These are phyloP conservation scores for Dactylellina sp. DNA, from an alignment of 2,329 filamentous ascomycete genomes.

Conservation along the genomic window DNA sequence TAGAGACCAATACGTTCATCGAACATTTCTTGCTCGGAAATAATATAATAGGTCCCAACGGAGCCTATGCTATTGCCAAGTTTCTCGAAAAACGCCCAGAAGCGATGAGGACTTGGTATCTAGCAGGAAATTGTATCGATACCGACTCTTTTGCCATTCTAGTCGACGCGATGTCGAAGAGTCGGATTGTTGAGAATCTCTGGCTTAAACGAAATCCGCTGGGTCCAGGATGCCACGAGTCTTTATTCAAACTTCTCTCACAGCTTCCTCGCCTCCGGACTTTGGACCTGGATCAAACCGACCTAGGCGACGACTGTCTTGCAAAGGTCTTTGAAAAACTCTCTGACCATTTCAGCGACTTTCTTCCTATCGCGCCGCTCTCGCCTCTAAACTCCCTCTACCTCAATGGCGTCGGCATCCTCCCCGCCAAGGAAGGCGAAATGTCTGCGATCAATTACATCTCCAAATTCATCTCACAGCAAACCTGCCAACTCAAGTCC, in stretches of 20 bases:
- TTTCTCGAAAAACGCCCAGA: constrained; percentile 67
- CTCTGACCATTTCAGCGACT: constrained; percentile 61
- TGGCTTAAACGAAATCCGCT: constrained; percentile 71
- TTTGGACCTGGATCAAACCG: constrained; percentile 69
- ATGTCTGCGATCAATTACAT: constrained; percentile 48
- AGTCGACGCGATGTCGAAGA: constrained; percentile 66
- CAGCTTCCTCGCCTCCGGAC: constrained; percentile 66
- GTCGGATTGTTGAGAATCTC: constrained; percentile 66
- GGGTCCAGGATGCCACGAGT: constrained; percentile 63
- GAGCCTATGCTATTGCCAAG: constrained; percentile 66
- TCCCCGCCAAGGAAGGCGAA: constrained; percentile 43
- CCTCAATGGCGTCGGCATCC: constrained; percentile 48
- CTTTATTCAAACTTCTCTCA: constrained; percentile 66
- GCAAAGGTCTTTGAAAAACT: constrained; percentile 65
- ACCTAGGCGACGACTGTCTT: constrained; percentile 67
- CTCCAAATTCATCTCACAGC: constrained; percentile 49
- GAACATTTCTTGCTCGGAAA: constrained; percentile 70
- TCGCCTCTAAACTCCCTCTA: constrained; percentile 50
- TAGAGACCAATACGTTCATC: constrained; percentile 67
- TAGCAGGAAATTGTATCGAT: constrained; percentile 70
- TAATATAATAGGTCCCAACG: constrained; percentile 69
- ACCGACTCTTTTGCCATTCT: constrained; percentile 64
- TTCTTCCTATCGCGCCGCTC: constrained; percentile 60
- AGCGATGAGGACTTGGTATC: constrained; percentile 70
- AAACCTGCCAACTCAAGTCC: constrained; percentile 53